Base-by-base conservation (phyloP, 768 basidiomycete species). In the Dictyophora rubrovolvata region DNA sequence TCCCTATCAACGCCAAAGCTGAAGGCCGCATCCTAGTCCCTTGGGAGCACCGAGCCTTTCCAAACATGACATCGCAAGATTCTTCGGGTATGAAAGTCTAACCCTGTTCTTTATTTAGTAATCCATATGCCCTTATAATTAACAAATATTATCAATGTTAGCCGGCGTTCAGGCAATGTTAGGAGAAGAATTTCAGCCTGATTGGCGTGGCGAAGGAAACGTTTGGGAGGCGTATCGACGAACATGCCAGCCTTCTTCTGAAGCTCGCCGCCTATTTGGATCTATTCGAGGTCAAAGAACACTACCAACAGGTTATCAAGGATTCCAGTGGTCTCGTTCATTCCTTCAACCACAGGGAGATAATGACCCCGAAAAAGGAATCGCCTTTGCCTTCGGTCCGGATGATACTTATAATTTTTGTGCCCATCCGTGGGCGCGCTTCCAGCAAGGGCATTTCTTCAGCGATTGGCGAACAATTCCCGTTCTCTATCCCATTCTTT, bases 221-320 rank as follows among this genome's bases (percentile, higher is more conserved):
- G 88, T 96, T 52, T 98, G 96, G 96, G 93, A 97, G 61, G 84
- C 92, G 0, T 96, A 86, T 77, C 83, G 95, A 16, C 82, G 93
- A 20, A 92, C 93, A 0, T 99, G 96, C 69, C 74, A 81, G 18
- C 91, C 93, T 0, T 69, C 78, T 8, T 83, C 87, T 8, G 77
- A 86, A 42, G 92, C 95, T 1, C 84, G 96, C 3, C 84, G 87
- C 20, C 78, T 98, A 14, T 90, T 88, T 69, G 82, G 81, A 36
- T 89, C 93, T 1, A 76, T 88, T 14, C 84, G 92, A 42, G 50
- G 57, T n/a, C 57, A 59, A 36, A 28, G 12, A 16, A 16, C 50
- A n/a, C 49, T 59, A 21, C 9, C 57, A n/a, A 18, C 57, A 1
- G n/a, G 28, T 21, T 35, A 11, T 34, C 49, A 52, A 42, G 18